Base-by-base conservation (phyloP, 208 protist genomes). In the Perkinsela sp. region DNA sequence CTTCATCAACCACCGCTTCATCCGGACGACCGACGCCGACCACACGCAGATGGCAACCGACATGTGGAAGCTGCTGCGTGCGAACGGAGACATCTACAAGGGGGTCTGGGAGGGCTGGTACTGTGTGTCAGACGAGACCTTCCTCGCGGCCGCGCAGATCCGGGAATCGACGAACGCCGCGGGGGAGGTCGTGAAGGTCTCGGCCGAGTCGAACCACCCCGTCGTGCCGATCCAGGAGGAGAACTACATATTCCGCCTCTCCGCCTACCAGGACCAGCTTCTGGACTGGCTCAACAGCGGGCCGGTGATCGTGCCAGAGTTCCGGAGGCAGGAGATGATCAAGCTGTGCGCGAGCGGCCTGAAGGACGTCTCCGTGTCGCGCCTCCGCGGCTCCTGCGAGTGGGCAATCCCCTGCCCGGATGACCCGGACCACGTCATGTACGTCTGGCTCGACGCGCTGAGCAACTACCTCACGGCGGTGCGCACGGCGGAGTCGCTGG, bases 361-460 rank as follows among this genome's bases (percentile, higher is more conserved):
- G 29, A 74, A 82, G 31, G 96, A 99, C 78, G 70, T 99, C 2
- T 97, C 90, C 68, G 80, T 98, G 40, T 98, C 94, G 0, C 86
- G 96, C 32, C 88, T 83, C 69, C 71, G 76, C 48, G 79, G 83
- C 48, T 79, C 83, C 0, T 81, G 96, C 28, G 69, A 84, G 68
- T 99, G 96, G 96, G 96, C 93, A 40, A 95, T 99, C 31, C 87
- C 83, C 0, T 91, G 97, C n/a, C 96, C 95, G 1, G 75, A 81
- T 30, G 93, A 96, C 72, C 78, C 90, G 30, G 68, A 82, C 66
- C 92, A 96, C 73, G 90, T 86, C 68, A 96, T 98, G 71, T 98
- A 99, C 78, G 97, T 99, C 16, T 99, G 97, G 96, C 84, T 99
- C 0, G 97, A 99, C 76, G 97, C 97, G 0, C 83, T 99, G 0